Percentiles rank a stretch among this genome's conserved stretches.
Conservation (phyloP, 2,329 filamentous ascomycete species). For the Epichloe baconii region DNA sequence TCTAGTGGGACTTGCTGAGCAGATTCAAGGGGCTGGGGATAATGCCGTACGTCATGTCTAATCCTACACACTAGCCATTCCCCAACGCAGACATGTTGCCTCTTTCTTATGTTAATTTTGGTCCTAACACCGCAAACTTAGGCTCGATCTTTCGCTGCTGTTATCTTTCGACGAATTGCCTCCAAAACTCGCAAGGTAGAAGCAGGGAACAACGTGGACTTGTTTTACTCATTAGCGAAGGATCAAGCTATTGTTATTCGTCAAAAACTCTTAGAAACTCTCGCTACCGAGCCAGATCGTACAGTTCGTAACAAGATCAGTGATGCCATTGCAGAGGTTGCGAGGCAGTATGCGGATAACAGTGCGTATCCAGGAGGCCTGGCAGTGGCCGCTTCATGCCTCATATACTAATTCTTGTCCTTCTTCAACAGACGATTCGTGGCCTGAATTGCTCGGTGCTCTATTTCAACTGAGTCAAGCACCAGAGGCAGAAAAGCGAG, state of each 20-base stretch:
- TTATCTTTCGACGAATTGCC: slow-evolving; percentile 88
- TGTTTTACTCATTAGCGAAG: slow-evolving; percentile 67
- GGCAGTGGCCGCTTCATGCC: no score
- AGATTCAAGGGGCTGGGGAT: slow-evolving; percentile 68
- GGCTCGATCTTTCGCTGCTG: slow-evolving; percentile 82
- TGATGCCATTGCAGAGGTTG: slow-evolving; percentile 92
- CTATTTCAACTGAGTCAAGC: slow-evolving; percentile 89
- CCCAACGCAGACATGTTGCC: not conserved
- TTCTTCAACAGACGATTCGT: slow-evolving; percentile 53
- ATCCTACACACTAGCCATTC: not conserved
- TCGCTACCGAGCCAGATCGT: slow-evolving; percentile 59
- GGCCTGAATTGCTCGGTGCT: slow-evolving; percentile 76
- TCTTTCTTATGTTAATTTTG: not conserved
- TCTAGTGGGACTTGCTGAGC: slow-evolving; percentile 87
- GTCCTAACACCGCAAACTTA: slow-evolving; percentile 23
- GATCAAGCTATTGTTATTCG: slow-evolving; percentile 69
- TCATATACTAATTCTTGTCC: not conserved
- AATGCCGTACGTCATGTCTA: slow-evolving; percentile 40
- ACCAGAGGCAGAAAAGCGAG: slow-evolving; percentile 67
- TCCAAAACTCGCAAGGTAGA: slow-evolving; percentile 74
- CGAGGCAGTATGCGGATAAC: slow-evolving; percentile 86
- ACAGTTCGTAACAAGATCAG: slow-evolving; percentile 87
- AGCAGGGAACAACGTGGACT: slow-evolving; percentile 60
- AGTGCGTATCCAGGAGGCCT: slow-evolving; percentile 40
- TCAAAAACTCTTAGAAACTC: slow-evolving; percentile 66